phyloP scores from a whole-genome alignment of 2,329 filamentous ascomycete species.

The Sporothrix pallida region DNA sequence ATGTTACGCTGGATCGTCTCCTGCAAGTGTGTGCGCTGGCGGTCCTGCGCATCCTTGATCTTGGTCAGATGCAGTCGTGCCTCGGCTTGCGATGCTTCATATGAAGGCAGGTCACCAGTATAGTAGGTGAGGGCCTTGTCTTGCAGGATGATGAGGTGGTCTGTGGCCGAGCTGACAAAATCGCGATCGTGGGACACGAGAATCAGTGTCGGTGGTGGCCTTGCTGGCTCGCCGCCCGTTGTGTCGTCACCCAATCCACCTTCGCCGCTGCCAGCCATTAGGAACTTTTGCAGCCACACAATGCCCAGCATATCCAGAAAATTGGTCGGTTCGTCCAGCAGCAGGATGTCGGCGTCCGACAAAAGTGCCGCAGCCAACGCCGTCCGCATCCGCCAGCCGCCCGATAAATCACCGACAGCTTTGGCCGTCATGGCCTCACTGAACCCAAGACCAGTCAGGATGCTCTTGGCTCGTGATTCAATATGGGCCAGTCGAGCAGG shows the following conservation, averaged over 20 bases:
- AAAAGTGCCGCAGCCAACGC: constrained; percentile 70
- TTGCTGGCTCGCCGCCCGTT: not conserved
- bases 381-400: constrained; percentile 76
- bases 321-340: constrained; percentile 87
- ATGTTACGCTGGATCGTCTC: constrained; percentile 76
- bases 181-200: constrained; percentile 85
- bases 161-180: constrained; percentile 75
- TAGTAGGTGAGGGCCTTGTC: constrained; percentile 78
- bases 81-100: constrained; percentile 71
- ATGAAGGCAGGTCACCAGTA: constrained; percentile 70
- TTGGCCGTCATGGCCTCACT: constrained; percentile 37
- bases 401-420: constrained; percentile 65
- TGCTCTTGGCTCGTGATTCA: constrained; percentile 51
- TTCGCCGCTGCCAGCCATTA: constrained; percentile 51
- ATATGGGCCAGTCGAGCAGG: constrained; percentile 66
- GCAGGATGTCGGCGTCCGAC: constrained; percentile 75
- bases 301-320: constrained; percentile 83
- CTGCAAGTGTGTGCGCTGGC: constrained; percentile 80
- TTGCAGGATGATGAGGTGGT: constrained; percentile 72
- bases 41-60: constrained; percentile 83
- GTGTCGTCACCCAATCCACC: constrained; percentile 42
- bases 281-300: constrained; percentile 80
- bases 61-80: constrained; percentile 70
- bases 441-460: constrained; percentile 45
- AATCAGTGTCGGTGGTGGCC: constrained; percentile 65